A percentile compares a stretch with the other conserved stretches of the same genome.
phyloP scores from a whole-genome alignment of 2,329 filamentous ascomycete species.

The Cladosporium sp. region DNA sequence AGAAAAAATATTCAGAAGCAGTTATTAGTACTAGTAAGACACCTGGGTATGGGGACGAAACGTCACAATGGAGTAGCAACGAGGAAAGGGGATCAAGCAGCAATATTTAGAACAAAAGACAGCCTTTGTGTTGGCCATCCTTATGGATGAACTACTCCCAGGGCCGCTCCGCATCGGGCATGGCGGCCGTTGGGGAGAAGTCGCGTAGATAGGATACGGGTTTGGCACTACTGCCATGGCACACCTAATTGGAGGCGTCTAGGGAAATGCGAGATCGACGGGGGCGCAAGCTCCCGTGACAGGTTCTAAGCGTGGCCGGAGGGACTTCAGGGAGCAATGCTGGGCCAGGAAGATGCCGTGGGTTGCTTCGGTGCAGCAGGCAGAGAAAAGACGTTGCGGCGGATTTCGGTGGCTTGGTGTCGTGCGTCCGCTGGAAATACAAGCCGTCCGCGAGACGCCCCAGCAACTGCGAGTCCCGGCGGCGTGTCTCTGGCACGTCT shows the following conservation, averaged over 20 bases:
- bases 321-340: not conserved
- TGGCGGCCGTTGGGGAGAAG: constrained; percentile 13
- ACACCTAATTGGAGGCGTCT: constrained; percentile 6
- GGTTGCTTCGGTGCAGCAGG: not conserved
- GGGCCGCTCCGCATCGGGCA: constrained; percentile 9
- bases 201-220: constrained; percentile 11
- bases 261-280: constrained; percentile 9
- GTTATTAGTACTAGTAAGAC: constrained; percentile 10
- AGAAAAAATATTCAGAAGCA: not conserved
- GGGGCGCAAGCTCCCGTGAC: constrained; percentile 6
- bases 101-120: constrained; percentile 9
- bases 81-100: not conserved
- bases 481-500: not conserved
- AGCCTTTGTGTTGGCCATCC: constrained; percentile 8
- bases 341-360: not conserved
- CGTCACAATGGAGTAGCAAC: constrained; percentile 8
- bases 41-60: constrained; percentile 7
- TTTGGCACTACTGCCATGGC: constrained; percentile 10
- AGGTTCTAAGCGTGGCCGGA: not conserved
- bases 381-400: not conserved
- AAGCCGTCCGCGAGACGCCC: not conserved
- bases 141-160: constrained; percentile 9
- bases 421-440: too few species aligned
- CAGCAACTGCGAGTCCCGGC: not conserved
- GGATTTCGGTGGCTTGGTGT: not conserved